Base-by-base conservation (phyloP, 2,329 filamentous ascomycete genomes). In the Fusarium tupiense region DNA sequence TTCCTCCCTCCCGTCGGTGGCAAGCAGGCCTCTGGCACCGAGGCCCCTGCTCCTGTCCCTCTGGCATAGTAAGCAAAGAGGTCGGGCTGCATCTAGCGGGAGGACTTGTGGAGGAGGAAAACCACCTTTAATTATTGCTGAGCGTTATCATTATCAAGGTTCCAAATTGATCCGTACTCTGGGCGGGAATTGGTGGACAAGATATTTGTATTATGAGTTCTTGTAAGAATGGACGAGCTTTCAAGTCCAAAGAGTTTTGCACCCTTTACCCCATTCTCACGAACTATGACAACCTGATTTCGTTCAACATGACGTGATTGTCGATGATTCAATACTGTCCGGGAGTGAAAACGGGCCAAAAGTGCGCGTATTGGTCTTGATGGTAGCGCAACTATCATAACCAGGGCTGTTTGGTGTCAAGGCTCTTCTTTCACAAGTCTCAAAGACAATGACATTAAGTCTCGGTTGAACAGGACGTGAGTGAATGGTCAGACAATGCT, bases 1-100 rank as follows among this genome's bases (percentile, higher is more conserved):
- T 88, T 88, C 80, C 78, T 88, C 60, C 86, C 86, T 6, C 85
- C 84, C 16, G 73, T 79, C 22, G 61, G 80, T 73, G 78, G 76
- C 50, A 64, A 65, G 29, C 61, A 69, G 41, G 80, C 78, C 46
- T 82, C 83, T 38, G 77, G 79, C 52, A 84, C 83, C 54, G 81
- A 77, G 46, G 74, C 81, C 9, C 75, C 81, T 33, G 72, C 72
- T 46, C 72, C 72, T 52, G 69, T 67, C 58, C 72, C 72, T 37
- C 33, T 74, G 40, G 64, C 72, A 66, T 74, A 73, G 57, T 61
- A 17, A 41, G 41, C 31, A 38, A 29, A 47, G 37, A 31, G 20
- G 43, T 31, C 41, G 12, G n/a, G 41, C 17, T 73, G 43, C 61
- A 64, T 61, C 49, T 68, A 61, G 61, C 41, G 33, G 29, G 50